Evolutionary conservation across 441 rosid species (phyloP).

Genomic region (Brassica hybrid): DNA sequence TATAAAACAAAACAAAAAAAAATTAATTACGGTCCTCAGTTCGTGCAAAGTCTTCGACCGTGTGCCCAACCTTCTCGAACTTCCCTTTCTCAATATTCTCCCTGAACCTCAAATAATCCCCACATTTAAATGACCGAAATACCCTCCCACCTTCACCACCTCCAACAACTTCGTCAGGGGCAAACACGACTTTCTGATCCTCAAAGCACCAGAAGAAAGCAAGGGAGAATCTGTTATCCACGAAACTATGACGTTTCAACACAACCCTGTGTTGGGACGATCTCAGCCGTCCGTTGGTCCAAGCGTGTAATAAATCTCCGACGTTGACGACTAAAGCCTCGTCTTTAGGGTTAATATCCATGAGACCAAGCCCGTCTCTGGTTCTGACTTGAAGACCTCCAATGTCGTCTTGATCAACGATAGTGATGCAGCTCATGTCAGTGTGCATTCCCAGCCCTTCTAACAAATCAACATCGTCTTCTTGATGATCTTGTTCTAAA

Average conservation of each 20-base stretch:
- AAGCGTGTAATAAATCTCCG: slow-evolving; percentile 65
- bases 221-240: slow-evolving; percentile 46
- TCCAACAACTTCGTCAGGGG: slow-evolving; percentile 56
- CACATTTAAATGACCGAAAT: slow-evolving; percentile 53
- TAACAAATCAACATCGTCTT: slow-evolving; percentile 29
- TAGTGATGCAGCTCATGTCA: slow-evolving; percentile 74
- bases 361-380: slow-evolving; percentile 51
- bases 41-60: slow-evolving; percentile 64
- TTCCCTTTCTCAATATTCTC: slow-evolving; percentile 57
- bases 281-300: slow-evolving; percentile 58
- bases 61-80: slow-evolving; percentile 66
- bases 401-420: slow-evolving; percentile 61
- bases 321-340: slow-evolving; percentile 56
- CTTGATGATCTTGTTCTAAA: slow-evolving; percentile 8
- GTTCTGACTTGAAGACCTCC: slow-evolving; percentile 69
- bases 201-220: slow-evolving; percentile 68
- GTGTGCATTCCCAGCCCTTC: slow-evolving; percentile 77
- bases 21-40: slow-evolving; percentile 6
- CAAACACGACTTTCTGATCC: slow-evolving; percentile 49
- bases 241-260: slow-evolving; percentile 37
- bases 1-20: background rate
- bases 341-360: slow-evolving; percentile 58
- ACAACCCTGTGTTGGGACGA: slow-evolving; percentile 63
- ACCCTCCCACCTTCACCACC: slow-evolving; percentile 40
- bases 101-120: slow-evolving; percentile 63